These are phyloP conservation scores for Xylariaceae sp. DNA, from an alignment of 2,329 filamentous ascomycete genomes.

Conservation along the genomic window DNA sequence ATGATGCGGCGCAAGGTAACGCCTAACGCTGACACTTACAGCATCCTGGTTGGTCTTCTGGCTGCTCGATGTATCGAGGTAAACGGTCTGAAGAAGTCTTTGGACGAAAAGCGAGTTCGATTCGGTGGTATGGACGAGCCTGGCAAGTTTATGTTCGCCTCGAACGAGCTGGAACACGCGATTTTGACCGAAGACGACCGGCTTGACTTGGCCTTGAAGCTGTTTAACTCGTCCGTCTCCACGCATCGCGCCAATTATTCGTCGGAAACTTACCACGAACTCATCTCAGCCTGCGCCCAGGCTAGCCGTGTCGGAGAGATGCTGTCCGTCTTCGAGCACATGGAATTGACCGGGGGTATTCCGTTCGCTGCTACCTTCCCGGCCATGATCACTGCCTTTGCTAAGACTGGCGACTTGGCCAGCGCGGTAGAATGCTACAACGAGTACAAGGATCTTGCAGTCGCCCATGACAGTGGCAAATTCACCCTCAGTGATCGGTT, in stretches of 20 bases:
- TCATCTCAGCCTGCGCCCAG: slow-evolving; percentile 83
- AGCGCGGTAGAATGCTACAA: slow-evolving; percentile 94
- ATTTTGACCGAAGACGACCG: slow-evolving; percentile 85
- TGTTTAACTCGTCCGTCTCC: slow-evolving; percentile 72
- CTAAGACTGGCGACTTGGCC: slow-evolving; percentile 69
- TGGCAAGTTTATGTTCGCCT: slow-evolving; percentile 70
- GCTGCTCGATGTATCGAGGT: slow-evolving; percentile 77
- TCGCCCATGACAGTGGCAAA: slow-evolving; percentile 72
- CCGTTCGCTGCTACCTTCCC: slow-evolving; percentile 81
- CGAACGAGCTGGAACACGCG: slow-evolving; percentile 79
- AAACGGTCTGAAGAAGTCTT: slow-evolving; percentile 60
- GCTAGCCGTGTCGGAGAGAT: slow-evolving; percentile 79
- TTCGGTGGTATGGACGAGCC: slow-evolving; percentile 66
- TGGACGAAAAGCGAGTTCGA: slow-evolving; percentile 77
- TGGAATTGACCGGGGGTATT: slow-evolving; percentile 70
- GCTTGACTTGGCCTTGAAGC: slow-evolving; percentile 74
- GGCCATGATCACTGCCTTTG: slow-evolving; percentile 92
- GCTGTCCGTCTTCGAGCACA: slow-evolving; percentile 84
- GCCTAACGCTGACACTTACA: slow-evolving; percentile 81
- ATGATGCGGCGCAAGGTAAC: slow-evolving; percentile 83
- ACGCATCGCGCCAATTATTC: slow-evolving; percentile 63
- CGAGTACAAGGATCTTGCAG: slow-evolving; percentile 84
- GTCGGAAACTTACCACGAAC: slow-evolving; percentile 73
- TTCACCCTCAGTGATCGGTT: slow-evolving; percentile 63
- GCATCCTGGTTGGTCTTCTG: slow-evolving; percentile 77